Conservation (phyloP, 805 yeast genomes). For the Teunomyces kruisii region DNA sequence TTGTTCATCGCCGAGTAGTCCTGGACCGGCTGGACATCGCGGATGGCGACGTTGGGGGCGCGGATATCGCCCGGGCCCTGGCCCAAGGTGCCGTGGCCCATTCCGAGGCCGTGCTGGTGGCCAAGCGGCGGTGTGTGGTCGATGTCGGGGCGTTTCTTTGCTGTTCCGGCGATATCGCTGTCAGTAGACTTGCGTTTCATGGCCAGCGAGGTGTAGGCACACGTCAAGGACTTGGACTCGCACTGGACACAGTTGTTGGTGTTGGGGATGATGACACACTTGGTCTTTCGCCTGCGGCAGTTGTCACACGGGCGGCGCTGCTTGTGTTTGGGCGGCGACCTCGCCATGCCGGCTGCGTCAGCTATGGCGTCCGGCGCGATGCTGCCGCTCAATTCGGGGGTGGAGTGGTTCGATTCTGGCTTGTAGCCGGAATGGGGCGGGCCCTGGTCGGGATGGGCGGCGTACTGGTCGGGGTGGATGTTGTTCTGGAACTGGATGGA, state of each 20-base stretch:
- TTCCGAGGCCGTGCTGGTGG: no score
- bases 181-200: slow-evolving; percentile 34
- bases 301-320: slow-evolving; percentile 76
- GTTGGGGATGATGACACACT: slow-evolving; percentile 70
- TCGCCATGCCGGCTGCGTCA: not conserved
- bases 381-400: not conserved
- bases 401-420: not conserved
- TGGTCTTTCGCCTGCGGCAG: slow-evolving; percentile 76
- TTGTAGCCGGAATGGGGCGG: no score
- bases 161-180: slow-evolving; percentile 6
- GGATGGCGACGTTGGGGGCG: slow-evolving; percentile 44
- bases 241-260: slow-evolving; percentile 70
- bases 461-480: slow-evolving; percentile 15
- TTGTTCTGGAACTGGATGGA: slow-evolving; percentile 32
- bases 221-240: slow-evolving; percentile 67
- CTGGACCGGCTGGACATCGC: slow-evolving; percentile 60
- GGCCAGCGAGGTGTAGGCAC: slow-evolving; percentile 70
- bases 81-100: no score
- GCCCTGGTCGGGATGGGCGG: no score
- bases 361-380: slow-evolving; percentile 2
- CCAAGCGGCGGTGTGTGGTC: slow-evolving; percentile 5
- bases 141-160: slow-evolving; percentile 8
- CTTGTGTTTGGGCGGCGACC: slow-evolving; percentile 19
- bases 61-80: slow-evolving; percentile 18
- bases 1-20: slow-evolving; percentile 66